These are phyloP conservation scores for Leptographium radiaticola DNA, from an alignment of 2,329 filamentous ascomycete genomes.

Conservation along the genomic window DNA sequence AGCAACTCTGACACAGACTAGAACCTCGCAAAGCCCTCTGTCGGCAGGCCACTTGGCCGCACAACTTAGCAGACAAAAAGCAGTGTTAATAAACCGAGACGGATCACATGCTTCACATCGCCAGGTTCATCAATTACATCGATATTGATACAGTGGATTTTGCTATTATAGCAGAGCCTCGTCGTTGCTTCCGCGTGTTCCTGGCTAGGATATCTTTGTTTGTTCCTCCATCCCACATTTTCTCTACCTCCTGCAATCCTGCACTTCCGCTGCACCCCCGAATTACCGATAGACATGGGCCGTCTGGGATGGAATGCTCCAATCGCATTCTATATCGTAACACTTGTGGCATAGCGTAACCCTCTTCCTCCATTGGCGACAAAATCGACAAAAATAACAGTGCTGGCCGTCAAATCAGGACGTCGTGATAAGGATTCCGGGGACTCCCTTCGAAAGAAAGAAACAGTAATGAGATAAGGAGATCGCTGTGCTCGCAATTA, in stretches of 20 bases:
- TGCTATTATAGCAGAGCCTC: too few relatives aligned
- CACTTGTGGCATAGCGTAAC: neutral
- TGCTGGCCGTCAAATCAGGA: slow-evolving; percentile 9
- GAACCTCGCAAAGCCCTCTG: too few relatives aligned
- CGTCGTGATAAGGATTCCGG: slow-evolving; percentile 6
- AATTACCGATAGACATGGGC: slow-evolving; percentile 2
- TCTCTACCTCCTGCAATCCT: neutral
- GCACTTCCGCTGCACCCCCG: neutral
- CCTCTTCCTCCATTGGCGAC: neutral
- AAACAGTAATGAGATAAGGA: neutral
- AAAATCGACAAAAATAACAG: neutral
- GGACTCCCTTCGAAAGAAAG: slow-evolving; percentile 4
- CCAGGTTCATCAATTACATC: too few relatives aligned
- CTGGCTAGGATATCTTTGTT: neutral
- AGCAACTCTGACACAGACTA: too few relatives aligned
- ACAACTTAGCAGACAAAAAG: too few relatives aligned
- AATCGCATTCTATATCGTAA: neutral
- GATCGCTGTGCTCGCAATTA: neutral
- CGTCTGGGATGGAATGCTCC: neutral
- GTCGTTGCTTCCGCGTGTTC: too few relatives aligned
- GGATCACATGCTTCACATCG: too few relatives aligned
- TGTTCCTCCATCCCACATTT: neutral
- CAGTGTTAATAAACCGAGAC: too few relatives aligned
- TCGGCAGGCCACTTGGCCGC: too few relatives aligned
- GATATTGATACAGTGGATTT: too few relatives aligned